Percentiles rank a stretch among this genome's conserved stretches.
Evolutionary conservation across 164 flowering plant genomes (phyloP).

Genomic region (Sedum album): DNA sequence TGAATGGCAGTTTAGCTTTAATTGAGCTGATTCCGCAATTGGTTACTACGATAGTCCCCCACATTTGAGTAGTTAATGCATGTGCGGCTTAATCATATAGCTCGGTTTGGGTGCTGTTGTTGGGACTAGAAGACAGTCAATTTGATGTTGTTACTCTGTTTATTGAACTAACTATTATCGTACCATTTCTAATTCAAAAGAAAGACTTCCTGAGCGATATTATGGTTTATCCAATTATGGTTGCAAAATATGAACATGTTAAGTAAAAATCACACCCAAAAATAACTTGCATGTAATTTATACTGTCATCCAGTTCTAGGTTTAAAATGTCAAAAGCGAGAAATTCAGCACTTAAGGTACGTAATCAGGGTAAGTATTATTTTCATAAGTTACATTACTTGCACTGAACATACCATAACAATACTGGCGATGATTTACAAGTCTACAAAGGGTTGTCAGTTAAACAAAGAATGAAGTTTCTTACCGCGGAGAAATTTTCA

Average conservation of each 20-base stretch:
- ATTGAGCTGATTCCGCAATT: background rate
- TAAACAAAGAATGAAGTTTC: conserved; percentile 17
- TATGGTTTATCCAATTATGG: too few species aligned
- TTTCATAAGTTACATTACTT: background rate
- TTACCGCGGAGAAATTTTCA: conserved; percentile 88
- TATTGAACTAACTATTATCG: too few species aligned
- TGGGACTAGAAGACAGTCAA: background rate
- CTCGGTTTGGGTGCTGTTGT: background rate
- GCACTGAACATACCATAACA: background rate
- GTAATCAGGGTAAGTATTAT: background rate
- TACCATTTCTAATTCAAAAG: background rate
- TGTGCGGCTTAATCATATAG: background rate
- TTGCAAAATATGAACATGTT: too few species aligned
- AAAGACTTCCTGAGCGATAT: too few species aligned
- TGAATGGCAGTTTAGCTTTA: background rate
- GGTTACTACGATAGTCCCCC: background rate
- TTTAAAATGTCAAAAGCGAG: background rate
- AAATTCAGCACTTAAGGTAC: background rate
- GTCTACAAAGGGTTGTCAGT: background rate
- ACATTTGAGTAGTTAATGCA: background rate
- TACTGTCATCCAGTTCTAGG: background rate
- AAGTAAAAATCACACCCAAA: background rate
- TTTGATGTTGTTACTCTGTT: too few species aligned
- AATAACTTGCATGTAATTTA: too few species aligned
- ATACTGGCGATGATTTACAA: background rate